Evolutionary conservation across 805 yeast species (phyloP), one percentile per base, ranked within the genome.

Genomic region (Groenewaldozyma tartarivorans): DNA sequence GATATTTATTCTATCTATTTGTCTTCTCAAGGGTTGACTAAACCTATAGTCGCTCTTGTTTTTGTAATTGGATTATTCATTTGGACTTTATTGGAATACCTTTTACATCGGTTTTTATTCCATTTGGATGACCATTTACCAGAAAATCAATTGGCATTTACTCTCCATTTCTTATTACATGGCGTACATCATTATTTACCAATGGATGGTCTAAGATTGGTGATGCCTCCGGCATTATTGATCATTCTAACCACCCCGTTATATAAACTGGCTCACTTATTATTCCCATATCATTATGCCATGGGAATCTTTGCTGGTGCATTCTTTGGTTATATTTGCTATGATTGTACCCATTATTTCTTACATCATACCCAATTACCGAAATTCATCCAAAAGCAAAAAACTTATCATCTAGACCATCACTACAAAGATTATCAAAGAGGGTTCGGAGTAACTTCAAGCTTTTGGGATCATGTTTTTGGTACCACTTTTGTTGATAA

Each of bases 111-210:
- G 53, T 87, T 87, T 61, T 61, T 92, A 46, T 92, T 92, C 79
- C 99, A 92, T 60, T 67, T 92, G 55, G 99, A 92, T 60, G 68
- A 76, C 39, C 75, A 79, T 58, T 71, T 94, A 44, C 99, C 99
- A 11, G 82, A 84, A 48, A 74, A 82, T 61, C 79, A 76, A 38
- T 36, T 74, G 17, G 82, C 84, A 5, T 79, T 82, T 54, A 75
- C 95, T 1, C 44, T 87, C 33, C 99, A 92, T 62, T 92, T 92
- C 69, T 61, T 87, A 44, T 68, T 90, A 50, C 99, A 92, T 55
- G 99, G 99, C 43, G 81, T 88, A 39, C 99, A 92, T 61, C 99
- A 92, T 63, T 92, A 84, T 61, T 71, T 92, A 51, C 99, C 99
- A 48, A 92, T 94, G 98, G 99, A 92, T 66, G 75, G 75, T 45